Evolutionary conservation across 2,329 filamentous ascomycete genomes (phyloP), one percentile per base, ranked within the genome.

Genomic region (Penicillium aurantiogriseum): DNA sequence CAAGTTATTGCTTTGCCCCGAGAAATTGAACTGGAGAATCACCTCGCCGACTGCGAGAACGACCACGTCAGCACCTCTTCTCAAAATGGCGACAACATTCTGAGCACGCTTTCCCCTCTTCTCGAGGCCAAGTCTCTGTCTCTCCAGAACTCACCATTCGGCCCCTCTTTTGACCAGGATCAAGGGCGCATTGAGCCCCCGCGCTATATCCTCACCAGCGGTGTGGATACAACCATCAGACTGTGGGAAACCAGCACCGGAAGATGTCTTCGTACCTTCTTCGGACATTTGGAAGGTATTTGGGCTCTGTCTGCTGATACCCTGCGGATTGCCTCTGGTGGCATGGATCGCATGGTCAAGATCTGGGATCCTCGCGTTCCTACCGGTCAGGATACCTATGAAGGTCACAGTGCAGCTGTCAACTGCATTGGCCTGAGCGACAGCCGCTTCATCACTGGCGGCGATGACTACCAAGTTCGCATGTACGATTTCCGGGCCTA

Each of bases 311-410:
- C 90, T 0, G 93, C 90, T 3, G 93, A 97, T 75, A 92, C 89
- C 1, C 79, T 97, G 21, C 86, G 94, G 11, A 86, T 96, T 17
- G 91, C 97, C 15, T 91, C 89, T 19, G 93, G 92, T 0, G 90
- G 91, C 11, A 92, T 97, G 73, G 94, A 99, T 75, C 88, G 91
- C 42, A 95, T 93, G 86, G 90, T 96, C 67, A 97, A 97, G 79
- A 86, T 90, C 33, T 99, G 94, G 94, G 93, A 97, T 76, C 90
- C 93, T 17, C 81, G 92, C 56, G 92, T 90, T 1, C 94, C 94
- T 29, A 91, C 90, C 69, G 96, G 92, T 74, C 92, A 97, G 73
- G 83, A 92, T 48, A 97, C 92, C 3, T 93, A 96, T 70, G 92
- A 91, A 2, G 92, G 92, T 0, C 94, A 97, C 74, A 85, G 88